phyloP scores from a whole-genome alignment of 2,329 filamentous ascomycete genomes.

The Mariannaea sp. region DNA sequence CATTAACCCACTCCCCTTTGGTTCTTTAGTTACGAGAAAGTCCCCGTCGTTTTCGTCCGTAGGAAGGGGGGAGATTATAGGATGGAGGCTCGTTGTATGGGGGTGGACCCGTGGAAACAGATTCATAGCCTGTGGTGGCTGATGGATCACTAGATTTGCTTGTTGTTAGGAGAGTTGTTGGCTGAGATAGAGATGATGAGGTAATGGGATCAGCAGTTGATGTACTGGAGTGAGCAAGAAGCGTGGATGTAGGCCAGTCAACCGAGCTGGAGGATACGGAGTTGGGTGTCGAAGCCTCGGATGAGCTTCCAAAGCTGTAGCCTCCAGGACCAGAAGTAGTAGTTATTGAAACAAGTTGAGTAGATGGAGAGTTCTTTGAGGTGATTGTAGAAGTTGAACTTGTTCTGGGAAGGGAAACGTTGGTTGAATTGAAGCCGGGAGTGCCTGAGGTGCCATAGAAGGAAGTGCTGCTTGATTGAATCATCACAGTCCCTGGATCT shows the following conservation, averaged over 20 bases:
- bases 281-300: not conserved
- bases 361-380: not conserved
- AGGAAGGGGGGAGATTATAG: slow-evolving; percentile 27
- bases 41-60: slow-evolving; percentile 30
- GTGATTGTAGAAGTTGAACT: not conserved
- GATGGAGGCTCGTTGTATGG: slow-evolving; percentile 34
- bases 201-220: slow-evolving; percentile 15
- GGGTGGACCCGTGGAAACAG: slow-evolving; percentile 20
- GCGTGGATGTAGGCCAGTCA: slow-evolving; percentile 19
- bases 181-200: slow-evolving; percentile 7
- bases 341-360: not conserved
- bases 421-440: not conserved
- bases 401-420: not conserved
- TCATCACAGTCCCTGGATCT: slow-evolving; percentile 2
- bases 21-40: slow-evolving; percentile 4
- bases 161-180: slow-evolving; percentile 35
- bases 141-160: slow-evolving; percentile 23
- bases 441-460: not conserved
- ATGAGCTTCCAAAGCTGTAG: slow-evolving; percentile 7
- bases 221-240: slow-evolving; percentile 15
- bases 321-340: slow-evolving; percentile 1
- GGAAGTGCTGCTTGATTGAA: not conserved
- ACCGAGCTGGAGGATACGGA: not conserved
- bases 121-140: not conserved
- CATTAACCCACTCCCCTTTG: slow-evolving; percentile 5